These are phyloP conservation scores for Escallonia herrerae DNA, from an alignment of 129 eudicot species.

Conservation along the genomic window DNA sequence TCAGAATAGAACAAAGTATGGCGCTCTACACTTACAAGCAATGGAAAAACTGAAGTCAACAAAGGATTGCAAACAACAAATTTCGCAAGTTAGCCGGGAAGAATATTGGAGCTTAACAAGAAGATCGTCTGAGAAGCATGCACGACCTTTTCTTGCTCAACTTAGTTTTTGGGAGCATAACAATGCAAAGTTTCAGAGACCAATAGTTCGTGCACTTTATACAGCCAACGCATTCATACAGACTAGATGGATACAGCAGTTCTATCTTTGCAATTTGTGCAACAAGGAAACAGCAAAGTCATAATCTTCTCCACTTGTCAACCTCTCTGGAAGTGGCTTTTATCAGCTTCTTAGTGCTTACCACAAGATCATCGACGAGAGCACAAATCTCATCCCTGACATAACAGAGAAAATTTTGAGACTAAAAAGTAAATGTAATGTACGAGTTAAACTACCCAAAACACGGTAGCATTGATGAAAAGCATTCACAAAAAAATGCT, in stretches of 20 bases:
- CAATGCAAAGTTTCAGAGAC: slow-evolving; percentile 6
- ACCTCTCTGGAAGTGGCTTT: slow-evolving; percentile 72
- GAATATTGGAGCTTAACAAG: too few relatives aligned
- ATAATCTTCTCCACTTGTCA: slow-evolving; percentile 77
- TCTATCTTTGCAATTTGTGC: neutral
- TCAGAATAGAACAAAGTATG: too few relatives aligned
- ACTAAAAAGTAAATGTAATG: neutral
- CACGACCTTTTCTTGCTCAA: too few relatives aligned
- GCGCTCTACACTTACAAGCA: too few relatives aligned
- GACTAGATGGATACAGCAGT: neutral
- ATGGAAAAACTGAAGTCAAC: too few relatives aligned
- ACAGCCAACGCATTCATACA: too few relatives aligned
- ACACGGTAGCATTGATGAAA: too few relatives aligned
- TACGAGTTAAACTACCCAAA: too few relatives aligned
- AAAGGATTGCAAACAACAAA: too few relatives aligned
- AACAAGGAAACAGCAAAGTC: neutral
- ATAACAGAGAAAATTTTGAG: slow-evolving; percentile 2
- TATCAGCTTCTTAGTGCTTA: slow-evolving; percentile 68
- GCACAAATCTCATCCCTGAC: slow-evolving; percentile 65
- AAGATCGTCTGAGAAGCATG: too few relatives aligned
- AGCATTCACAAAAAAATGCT: too few relatives aligned
- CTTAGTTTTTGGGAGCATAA: neutral
- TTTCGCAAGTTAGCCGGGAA: too few relatives aligned
- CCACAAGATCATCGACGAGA: slow-evolving; percentile 64
- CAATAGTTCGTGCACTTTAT: slow-evolving; percentile 1